A percentile compares a stretch with the other conserved stretches of the same genome.
Evolutionary conservation across 2,329 filamentous ascomycete species (phyloP).

Genomic region (Fusarium concolor): DNA sequence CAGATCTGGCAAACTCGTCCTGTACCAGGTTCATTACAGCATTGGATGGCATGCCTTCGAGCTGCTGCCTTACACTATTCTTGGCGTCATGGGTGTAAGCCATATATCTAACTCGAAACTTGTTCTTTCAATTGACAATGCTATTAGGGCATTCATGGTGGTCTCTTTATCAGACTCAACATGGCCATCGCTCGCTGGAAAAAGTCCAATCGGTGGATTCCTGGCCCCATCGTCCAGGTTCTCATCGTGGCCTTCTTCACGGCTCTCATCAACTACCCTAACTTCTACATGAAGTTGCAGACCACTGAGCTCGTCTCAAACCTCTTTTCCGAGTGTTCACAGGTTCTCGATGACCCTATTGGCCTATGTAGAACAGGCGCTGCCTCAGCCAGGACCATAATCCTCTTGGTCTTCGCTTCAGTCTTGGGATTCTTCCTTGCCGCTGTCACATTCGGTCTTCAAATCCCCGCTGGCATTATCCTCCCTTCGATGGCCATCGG

Average conservation of each 20-base stretch:
- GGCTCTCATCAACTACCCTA: conserved; percentile 92
- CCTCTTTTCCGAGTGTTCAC: conserved; percentile 90
- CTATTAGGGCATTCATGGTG: conserved; percentile 84
- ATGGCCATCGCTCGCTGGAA: conserved; percentile 88
- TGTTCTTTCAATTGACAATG: conserved; percentile 20
- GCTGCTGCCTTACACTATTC: conserved; percentile 84
- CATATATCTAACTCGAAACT: neutral
- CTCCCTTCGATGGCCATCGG: conserved; percentile 97
- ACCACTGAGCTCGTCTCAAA: conserved; percentile 90
- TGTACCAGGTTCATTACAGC: conserved; percentile 96
- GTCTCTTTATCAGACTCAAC: conserved; percentile 93
- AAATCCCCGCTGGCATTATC: conserved; percentile 95
- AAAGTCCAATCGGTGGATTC: conserved; percentile 72
- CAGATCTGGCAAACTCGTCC: conserved; percentile 91
- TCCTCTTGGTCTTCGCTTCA: conserved; percentile 84
- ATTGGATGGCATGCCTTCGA: conserved; percentile 95
- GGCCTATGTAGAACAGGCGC: conserved; percentile 90
- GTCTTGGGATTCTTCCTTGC: conserved; percentile 87
- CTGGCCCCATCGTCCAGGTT: conserved; percentile 83
- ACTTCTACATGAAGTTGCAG: conserved; percentile 95
- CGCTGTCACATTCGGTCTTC: conserved; percentile 89
- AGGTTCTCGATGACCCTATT: conserved; percentile 84
- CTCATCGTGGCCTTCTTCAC: conserved; percentile 82
- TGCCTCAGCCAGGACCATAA: conserved; percentile 83
- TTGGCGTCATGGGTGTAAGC: conserved; percentile 82